These are phyloP conservation scores for Fusarium sp. DNA, from an alignment of 2,329 filamentous ascomycete species.

Conservation along the genomic window DNA sequence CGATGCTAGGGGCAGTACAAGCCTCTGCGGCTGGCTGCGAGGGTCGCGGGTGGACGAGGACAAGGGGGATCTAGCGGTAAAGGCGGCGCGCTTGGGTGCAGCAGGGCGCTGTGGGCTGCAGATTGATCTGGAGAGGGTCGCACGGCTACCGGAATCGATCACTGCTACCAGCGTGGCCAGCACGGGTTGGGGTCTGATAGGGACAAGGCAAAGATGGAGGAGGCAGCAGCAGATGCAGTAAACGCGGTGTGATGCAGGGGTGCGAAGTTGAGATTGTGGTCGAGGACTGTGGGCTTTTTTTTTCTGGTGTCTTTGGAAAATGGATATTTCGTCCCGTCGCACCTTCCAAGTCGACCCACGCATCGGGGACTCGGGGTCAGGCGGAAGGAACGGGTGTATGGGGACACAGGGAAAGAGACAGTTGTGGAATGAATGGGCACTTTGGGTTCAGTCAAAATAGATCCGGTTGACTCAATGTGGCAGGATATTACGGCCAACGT, in stretches of 20 bases:
- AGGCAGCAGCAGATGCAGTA: conserved; percentile 11
- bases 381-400: not conserved
- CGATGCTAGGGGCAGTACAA: conserved; percentile 30
- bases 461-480: not conserved
- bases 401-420: not conserved
- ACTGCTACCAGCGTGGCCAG: conserved; percentile 10
- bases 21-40: conserved; percentile 26
- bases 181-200: conserved; percentile 9
- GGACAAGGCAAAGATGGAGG: conserved; percentile 5
- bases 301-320: not conserved
- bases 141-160: conserved; percentile 25
- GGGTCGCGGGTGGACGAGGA: conserved; percentile 21
- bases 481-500: not conserved
- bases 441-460: not conserved
- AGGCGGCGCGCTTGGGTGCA: conserved; percentile 25
- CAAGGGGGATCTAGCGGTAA: conserved; percentile 23
- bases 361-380: conserved; percentile 1
- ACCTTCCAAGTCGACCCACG: not conserved
- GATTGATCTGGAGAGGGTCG: conserved; percentile 32
- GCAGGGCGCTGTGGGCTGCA: conserved; percentile 30
- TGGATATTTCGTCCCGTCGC: not conserved
- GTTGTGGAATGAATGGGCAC: not conserved
- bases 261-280: conserved; percentile 7
- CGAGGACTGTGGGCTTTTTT: conserved; percentile 12
- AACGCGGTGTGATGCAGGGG: conserved; percentile 18